These are phyloP conservation scores for Endoconidiophora laricicola DNA, from an alignment of 2,329 filamentous ascomycete species.

Conservation along the genomic window DNA sequence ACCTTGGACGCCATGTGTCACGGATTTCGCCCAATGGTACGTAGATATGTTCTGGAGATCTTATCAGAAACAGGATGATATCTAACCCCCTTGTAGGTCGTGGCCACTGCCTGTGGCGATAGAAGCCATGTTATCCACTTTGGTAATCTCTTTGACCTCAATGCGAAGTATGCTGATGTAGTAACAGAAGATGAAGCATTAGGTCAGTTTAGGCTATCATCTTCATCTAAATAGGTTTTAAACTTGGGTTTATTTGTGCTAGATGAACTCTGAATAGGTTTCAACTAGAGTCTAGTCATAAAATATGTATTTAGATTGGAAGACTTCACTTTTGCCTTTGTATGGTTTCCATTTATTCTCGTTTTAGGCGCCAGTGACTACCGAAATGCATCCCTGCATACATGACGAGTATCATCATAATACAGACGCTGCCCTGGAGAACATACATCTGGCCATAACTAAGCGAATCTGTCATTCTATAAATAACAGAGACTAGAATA, in stretches of 20 bases:
- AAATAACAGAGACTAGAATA: slow-evolving; percentile 18
- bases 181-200: slow-evolving; percentile 26
- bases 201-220: background rate
- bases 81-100: slow-evolving; percentile 19
- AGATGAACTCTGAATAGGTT: too few species aligned
- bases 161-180: slow-evolving; percentile 30
- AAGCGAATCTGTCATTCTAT: slow-evolving; percentile 15
- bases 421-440: background rate
- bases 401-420: background rate
- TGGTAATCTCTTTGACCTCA: slow-evolving; percentile 28
- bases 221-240: background rate
- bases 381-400: background rate
- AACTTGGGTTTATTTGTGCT: too few species aligned
- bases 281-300: too few species aligned
- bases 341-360: background rate
- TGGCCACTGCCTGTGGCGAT: slow-evolving; percentile 29
- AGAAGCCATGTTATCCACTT: slow-evolving; percentile 26
- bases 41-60: slow-evolving; percentile 9
- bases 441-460: too few species aligned
- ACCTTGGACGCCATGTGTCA: slow-evolving; percentile 28
- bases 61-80: too few species aligned
- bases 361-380: background rate
- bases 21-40: slow-evolving; percentile 28
- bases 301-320: too few species aligned
- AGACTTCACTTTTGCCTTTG: too few species aligned